Base-by-base conservation (phyloP, 805 yeast species). In the Yarrowia sp. region DNA sequence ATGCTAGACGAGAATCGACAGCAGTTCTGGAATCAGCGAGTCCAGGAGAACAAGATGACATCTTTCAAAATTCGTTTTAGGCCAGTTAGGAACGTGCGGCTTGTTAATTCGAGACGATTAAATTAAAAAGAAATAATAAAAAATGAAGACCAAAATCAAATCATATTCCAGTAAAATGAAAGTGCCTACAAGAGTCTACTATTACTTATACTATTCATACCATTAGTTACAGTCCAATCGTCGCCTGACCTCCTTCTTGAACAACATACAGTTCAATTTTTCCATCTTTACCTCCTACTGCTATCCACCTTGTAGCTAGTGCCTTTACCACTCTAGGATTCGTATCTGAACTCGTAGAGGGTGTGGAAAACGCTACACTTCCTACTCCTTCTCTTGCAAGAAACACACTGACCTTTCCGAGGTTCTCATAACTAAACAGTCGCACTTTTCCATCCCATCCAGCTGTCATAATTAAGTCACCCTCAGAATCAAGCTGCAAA, bases 221-320 rank as follows among this genome's bases (percentile, higher is more conserved):
- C 3, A 5, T 4, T 13, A 41, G 28, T 8, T 15, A 14, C 42
- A n/a, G 6, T 15, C 42, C 42, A 14, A 9, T 3, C 2, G 4
- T 15, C 3, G 14, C 10, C 32, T n/a, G 14, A 8, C 2, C 4
- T 7, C 35, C 28, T 18, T 18, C 41, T 6, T 42, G 14, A 15
- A 71, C 64, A n/a, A 70, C 69, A 70, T 79, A 81, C 10, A 83
- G 72, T 11, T 76, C 77, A 1, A 85, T 75, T 2, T 84, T 76
- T 2, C 88, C 87, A 67, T 85, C 87, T 58, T 81, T 83, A 53
- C 81, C 84, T 0, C 84, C 88, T 1, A 80, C 78, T 5, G 84
- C 80, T 0, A 84, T 67, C 70, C 79, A 73, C 50, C 73, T 70
- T 13, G 63, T 35, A n/a, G 32, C 35, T 9, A 17, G 55, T 47